Conservation (phyloP, 2,329 filamentous ascomycete species). For the Exserohilum rostratum region DNA sequence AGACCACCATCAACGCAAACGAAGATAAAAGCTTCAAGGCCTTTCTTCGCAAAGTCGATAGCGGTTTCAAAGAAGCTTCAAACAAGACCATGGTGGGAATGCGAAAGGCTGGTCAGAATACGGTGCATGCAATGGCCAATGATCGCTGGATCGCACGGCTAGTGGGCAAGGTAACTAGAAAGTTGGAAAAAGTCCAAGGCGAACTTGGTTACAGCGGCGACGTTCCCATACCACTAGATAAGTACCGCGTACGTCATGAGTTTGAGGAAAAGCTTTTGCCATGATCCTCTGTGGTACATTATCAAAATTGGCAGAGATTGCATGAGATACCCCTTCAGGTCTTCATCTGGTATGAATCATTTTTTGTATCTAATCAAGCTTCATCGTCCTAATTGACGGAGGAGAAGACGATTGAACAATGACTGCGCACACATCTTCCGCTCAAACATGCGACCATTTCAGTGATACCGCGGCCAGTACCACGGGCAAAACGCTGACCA, state of each 20-base stretch:
- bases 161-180: conserved; percentile 58
- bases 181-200: conserved; percentile 56
- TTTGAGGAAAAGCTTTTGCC: conserved; percentile 44
- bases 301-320: neutral
- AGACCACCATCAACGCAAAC: conserved; percentile 14
- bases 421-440: too few relatives aligned
- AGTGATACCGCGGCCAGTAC: conserved; percentile 61
- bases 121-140: conserved; percentile 54
- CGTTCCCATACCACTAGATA: conserved; percentile 52
- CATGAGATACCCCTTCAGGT: conserved; percentile 2
- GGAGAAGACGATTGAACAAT: neutral
- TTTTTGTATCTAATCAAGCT: too few relatives aligned
- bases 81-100: conserved; percentile 53
- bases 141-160: conserved; percentile 62
- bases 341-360: too few relatives aligned
- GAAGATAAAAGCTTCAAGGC: conserved; percentile 32
- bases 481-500: conserved; percentile 76
- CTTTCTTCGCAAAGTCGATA: conserved; percentile 32
- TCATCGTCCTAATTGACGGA: neutral
- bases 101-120: conserved; percentile 54
- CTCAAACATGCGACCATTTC: conserved; percentile 41
- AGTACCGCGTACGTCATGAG: conserved; percentile 47
- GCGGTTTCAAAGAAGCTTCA: conserved; percentile 40
- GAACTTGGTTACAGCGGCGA: conserved; percentile 59
- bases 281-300: conserved; percentile 12